A percentile compares a stretch with the other conserved stretches of the same genome.
phyloP scores from a whole-genome alignment of 768 basidiomycete species.

The Tylopilus rubrobrunneus region DNA sequence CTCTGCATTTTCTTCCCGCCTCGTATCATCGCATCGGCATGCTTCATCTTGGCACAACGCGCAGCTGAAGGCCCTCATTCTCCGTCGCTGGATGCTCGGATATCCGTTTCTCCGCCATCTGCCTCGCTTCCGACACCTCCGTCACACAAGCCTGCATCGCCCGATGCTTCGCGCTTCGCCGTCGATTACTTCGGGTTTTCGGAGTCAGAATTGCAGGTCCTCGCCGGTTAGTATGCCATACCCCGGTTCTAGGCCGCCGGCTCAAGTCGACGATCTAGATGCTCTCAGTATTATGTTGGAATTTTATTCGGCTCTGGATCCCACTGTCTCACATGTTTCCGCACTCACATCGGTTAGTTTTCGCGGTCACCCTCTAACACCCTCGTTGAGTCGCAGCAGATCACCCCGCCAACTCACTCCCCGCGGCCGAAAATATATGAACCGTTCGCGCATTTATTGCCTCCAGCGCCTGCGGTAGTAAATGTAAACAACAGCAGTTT shows the following conservation, averaged over 20 bases:
- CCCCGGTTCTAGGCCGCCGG: not conserved
- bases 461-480: slow-evolving; percentile 23
- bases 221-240: slow-evolving; percentile 49
- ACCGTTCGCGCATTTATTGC: slow-evolving; percentile 34
- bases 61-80: slow-evolving; percentile 71
- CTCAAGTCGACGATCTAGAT: slow-evolving; percentile 38
- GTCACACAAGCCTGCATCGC: slow-evolving; percentile 68
- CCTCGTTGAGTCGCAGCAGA: slow-evolving; percentile 32
- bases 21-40: slow-evolving; percentile 70
- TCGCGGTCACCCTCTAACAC: not conserved
- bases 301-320: slow-evolving; percentile 67
- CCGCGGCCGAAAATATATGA: slow-evolving; percentile 38
- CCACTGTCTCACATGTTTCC: slow-evolving; percentile 46
- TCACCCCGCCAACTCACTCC: slow-evolving; percentile 44
- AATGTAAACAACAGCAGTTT: slow-evolving; percentile 35
- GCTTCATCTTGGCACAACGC: slow-evolving; percentile 73
- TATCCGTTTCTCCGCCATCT: slow-evolving; percentile 66
- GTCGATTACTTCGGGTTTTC: slow-evolving; percentile 64
- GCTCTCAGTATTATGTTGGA: slow-evolving; percentile 64
- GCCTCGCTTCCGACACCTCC: slow-evolving; percentile 80
- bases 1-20: slow-evolving; percentile 69
- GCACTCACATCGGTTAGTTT: slow-evolving; percentile 49
- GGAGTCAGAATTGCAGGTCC: slow-evolving; percentile 51
- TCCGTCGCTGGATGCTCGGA: slow-evolving; percentile 68
- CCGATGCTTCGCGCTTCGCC: slow-evolving; percentile 64